These are phyloP conservation scores for Dianthus caryophyllus DNA, from an alignment of 148 eudicot genomes.

Conservation along the genomic window DNA sequence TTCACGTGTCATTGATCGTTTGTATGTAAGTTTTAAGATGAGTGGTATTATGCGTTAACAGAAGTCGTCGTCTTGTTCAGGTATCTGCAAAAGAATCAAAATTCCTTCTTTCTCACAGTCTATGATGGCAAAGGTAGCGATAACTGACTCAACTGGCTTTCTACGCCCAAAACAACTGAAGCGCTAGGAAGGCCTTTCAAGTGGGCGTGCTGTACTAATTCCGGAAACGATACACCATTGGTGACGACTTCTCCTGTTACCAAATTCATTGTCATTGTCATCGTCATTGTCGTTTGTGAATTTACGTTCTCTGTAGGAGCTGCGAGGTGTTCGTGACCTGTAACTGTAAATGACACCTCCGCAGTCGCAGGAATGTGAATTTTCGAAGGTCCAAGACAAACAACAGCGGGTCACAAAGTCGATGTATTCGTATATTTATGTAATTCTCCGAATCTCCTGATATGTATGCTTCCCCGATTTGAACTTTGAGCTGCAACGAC, in stretches of 20 bases:
- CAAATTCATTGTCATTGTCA: no score
- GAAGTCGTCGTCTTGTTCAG: slow-evolving; percentile 1
- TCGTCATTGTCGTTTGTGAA: slow-evolving; percentile 7
- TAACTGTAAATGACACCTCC: slow-evolving; percentile 15
- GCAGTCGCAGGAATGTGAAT: not conserved
- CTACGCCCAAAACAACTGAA: not conserved
- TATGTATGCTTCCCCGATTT: not conserved
- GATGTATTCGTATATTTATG: not conserved
- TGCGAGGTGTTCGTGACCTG: not conserved
- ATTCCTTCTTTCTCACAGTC: no score
- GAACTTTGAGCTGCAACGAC: not conserved
- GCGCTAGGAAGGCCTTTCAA: slow-evolving; percentile 5
- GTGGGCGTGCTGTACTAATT: slow-evolving; percentile 11
- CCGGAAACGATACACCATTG: slow-evolving; percentile 11
- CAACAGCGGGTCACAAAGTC: not conserved
- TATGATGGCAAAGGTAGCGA: no score
- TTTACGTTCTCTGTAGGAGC: slow-evolving; percentile 4
- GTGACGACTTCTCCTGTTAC: not conserved
- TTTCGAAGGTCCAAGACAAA: not conserved
- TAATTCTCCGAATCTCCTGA: not conserved
- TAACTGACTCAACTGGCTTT: no score
- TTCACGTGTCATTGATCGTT: no score
- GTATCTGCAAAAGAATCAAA: not conserved
- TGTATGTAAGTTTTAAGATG: no score
- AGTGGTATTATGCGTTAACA: no score